Conservation (phyloP, 441 rosid genomes). For the Kokia cookei region DNA sequence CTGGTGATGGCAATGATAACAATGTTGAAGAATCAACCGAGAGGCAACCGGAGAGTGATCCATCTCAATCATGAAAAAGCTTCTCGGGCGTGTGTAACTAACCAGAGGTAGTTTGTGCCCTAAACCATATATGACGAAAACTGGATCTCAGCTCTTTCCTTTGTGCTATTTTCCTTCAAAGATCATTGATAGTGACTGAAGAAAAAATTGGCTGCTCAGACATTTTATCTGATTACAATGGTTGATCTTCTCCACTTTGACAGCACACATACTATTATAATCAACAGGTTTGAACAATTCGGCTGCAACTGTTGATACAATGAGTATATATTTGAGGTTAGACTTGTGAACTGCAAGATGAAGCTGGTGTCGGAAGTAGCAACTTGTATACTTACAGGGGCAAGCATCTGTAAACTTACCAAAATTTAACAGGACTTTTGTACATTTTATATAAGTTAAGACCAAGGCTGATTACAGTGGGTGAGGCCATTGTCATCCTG, state of each 20-base stretch:
- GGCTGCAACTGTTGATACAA: conserved; percentile 21
- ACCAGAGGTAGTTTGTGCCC: conserved; percentile 8
- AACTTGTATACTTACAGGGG: neutral
- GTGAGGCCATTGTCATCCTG: neutral
- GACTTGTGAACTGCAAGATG: neutral
- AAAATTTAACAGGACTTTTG: neutral
- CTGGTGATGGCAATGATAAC: conserved; percentile 13
- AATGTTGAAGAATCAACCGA: conserved; percentile 19
- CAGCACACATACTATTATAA: neutral
- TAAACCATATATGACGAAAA: neutral
- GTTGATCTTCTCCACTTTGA: neutral
- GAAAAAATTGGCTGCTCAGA: neutral
- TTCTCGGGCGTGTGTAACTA: neutral
- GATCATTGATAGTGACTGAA: neutral
- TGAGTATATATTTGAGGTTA: conserved; percentile 5
- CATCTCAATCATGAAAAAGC: conserved; percentile 11
- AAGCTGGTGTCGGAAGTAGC: neutral
- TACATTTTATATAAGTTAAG: neutral
- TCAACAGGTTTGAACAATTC: conserved; percentile 3
- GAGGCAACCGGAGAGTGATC: conserved; percentile 4
- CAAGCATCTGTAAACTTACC: neutral
- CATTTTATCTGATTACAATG: neutral
- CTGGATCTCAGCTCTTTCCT: neutral
- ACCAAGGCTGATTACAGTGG: neutral
- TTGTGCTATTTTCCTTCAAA: conserved; percentile 1